These are phyloP conservation scores for Paramecium biaurelia DNA, from an alignment of 73 alveolate genomes.

Conservation along the genomic window DNA sequence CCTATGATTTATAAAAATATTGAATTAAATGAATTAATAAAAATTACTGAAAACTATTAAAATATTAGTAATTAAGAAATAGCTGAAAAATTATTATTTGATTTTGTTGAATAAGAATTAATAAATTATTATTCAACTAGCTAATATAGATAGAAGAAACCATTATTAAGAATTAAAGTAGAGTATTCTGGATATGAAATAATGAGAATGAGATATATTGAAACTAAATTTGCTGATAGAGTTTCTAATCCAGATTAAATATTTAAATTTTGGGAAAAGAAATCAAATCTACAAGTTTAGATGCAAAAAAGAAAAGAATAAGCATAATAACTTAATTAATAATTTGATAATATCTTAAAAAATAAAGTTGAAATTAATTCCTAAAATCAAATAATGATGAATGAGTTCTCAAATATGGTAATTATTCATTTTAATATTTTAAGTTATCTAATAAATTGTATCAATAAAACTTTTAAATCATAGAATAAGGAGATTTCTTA, in stretches of 20 bases:
- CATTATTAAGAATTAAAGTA: slow-evolving; percentile 67
- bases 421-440: not conserved
- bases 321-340: not conserved
- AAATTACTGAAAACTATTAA: slow-evolving; percentile 70
- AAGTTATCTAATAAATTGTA: not conserved
- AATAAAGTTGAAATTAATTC: not conserved
- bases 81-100: slow-evolving; percentile 72
- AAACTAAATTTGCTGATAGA: not conserved
- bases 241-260: slow-evolving; percentile 22
- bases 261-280: slow-evolving; percentile 27
- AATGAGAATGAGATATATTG: slow-evolving; percentile 18
- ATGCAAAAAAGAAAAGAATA: not conserved
- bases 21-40: slow-evolving; percentile 73
- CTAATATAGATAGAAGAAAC: slow-evolving; percentile 31
- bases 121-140: not conserved
- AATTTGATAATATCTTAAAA: not conserved
- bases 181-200: slow-evolving; percentile 68
- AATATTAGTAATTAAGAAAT: slow-evolving; percentile 65
- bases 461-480: not conserved
- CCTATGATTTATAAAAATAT: slow-evolving; percentile 81
- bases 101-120: slow-evolving; percentile 14
- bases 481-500: not conserved
- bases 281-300: not conserved
- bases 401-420: not conserved
- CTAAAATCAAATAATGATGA: not conserved